These are phyloP conservation scores for Stachybotrys chlorohalonatus DNA, from an alignment of 2,329 filamentous ascomycete genomes.

Conservation along the genomic window DNA sequence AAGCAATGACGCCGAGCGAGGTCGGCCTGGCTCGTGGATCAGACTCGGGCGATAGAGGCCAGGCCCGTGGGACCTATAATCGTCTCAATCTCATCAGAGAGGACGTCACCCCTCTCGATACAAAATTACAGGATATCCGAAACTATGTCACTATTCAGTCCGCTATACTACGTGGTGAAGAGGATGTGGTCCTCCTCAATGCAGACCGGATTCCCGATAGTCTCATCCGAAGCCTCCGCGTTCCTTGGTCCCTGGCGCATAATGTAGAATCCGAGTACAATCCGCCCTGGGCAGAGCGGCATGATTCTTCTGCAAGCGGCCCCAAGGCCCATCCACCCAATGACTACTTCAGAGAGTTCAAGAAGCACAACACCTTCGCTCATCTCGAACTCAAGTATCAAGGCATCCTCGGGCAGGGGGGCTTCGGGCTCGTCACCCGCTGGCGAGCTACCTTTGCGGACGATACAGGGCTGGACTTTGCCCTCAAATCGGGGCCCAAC, in stretches of 20 bases:
- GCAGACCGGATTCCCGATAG: not conserved
- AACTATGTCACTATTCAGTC: conserved; percentile 2
- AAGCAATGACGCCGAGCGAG: too few species aligned
- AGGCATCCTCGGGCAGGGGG: conserved; percentile 5
- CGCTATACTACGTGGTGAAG: conserved; percentile 6
- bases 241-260: too few species aligned
- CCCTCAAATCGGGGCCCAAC: conserved; percentile 45
- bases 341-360: not conserved
- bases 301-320: not conserved
- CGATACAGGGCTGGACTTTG: not conserved
- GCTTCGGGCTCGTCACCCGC: conserved; percentile 7
- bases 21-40: too few species aligned
- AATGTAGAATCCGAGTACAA: too few species aligned
- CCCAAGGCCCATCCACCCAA: not conserved
- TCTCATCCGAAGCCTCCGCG: too few species aligned
- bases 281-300: not conserved
- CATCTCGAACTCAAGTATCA: conserved; percentile 1
- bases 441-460: conserved; percentile 7
- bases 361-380: not conserved
- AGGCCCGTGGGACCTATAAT: too few species aligned
- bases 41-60: too few species aligned
- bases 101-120: too few species aligned
- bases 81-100: too few species aligned
- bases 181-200: conserved; percentile 4
- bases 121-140: not conserved